These are phyloP conservation scores for Babesia bigemina DNA, from an alignment of 169 alveolate genomes.

Conservation along the genomic window DNA sequence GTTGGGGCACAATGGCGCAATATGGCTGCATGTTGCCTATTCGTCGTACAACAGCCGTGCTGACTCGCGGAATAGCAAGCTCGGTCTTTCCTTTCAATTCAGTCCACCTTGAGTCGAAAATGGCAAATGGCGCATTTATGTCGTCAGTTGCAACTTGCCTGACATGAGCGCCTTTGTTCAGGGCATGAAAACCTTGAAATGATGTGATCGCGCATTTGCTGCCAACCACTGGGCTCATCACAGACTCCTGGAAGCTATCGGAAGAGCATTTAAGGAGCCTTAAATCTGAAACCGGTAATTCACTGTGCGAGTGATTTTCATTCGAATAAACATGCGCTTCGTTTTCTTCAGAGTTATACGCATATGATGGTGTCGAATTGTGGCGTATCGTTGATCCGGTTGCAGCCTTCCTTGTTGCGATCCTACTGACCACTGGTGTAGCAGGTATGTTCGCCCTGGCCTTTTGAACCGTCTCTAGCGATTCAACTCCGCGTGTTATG, in stretches of 20 bases:
- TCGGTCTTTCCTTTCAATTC: neutral
- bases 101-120: neutral
- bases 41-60: neutral
- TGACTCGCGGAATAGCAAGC: neutral
- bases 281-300: neutral
- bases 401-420: neutral
- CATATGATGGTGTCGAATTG: neutral
- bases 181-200: neutral
- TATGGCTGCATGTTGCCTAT: conserved; percentile 8
- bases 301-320: neutral
- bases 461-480: neutral
- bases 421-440: neutral
- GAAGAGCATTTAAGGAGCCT: neutral
- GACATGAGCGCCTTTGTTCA: too few species aligned
- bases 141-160: neutral
- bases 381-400: too few species aligned
- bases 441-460: neutral
- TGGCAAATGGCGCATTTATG: neutral
- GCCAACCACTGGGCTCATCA: neutral
- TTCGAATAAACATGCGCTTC: too few species aligned
- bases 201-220: neutral
- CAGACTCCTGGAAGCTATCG: neutral
- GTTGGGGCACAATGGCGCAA: conserved; percentile 27
- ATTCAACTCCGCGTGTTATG: neutral
- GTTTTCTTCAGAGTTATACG: neutral